phyloP scores from a whole-genome alignment of 768 basidiomycete species.

The Russula foetens region DNA sequence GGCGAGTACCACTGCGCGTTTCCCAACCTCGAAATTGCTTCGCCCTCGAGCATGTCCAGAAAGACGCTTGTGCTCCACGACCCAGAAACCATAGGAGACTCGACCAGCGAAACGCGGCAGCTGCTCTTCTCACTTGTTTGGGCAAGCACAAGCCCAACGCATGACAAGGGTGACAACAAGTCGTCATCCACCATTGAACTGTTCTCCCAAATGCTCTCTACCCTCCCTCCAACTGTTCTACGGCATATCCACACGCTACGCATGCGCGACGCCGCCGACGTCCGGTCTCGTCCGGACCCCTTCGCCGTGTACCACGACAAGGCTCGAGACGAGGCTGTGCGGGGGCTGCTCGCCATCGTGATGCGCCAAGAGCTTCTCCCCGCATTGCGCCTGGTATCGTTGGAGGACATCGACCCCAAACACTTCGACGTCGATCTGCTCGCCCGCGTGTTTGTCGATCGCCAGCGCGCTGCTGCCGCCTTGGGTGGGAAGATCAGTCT shows the following conservation, averaged over 20 bases:
- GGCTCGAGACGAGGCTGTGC: constrained; percentile 10
- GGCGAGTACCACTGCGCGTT: neutral
- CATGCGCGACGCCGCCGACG: constrained; percentile 5
- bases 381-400: neutral
- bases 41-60: neutral
- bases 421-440: neutral
- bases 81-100: neutral
- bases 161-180: too few species aligned
- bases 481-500: neutral
- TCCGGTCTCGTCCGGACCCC: neutral
- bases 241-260: neutral
- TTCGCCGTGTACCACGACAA: neutral
- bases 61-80: neutral
- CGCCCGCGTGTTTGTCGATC: neutral
- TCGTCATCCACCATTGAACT: too few species aligned
- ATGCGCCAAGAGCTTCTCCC: neutral
- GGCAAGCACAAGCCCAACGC: neutral
- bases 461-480: neutral
- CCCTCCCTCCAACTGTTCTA: neutral
- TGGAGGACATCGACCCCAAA: neutral
- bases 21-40: constrained; percentile 1
- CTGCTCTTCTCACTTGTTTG: neutral
- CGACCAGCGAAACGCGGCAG: neutral
- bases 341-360: constrained; percentile 8
- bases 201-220: constrained; percentile 1